Evolutionary conservation across 768 basidiomycete species (phyloP), one percentile per base, ranked within the genome.

Genomic region (Multifurca ochricompacta): DNA sequence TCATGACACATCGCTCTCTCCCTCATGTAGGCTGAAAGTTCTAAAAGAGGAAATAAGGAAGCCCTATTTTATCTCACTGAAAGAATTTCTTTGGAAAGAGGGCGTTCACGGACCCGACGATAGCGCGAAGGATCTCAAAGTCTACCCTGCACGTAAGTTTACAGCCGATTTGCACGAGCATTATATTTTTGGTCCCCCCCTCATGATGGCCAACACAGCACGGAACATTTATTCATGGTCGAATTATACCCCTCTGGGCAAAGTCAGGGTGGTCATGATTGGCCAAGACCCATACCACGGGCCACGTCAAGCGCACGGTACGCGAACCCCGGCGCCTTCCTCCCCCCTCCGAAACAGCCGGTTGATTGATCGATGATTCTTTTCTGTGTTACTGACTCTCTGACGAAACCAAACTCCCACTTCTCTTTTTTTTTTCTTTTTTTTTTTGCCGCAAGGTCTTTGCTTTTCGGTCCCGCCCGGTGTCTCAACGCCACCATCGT

Each of bases 201-300:
- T 25, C 54, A 48, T 18, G 36, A 21, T 35, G 48, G 14, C 21
- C n/a, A 21, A 19, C 48, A 42, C 66, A 85, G 93, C 91, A 13
- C 73, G 76, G 59, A 81, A 95, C 64, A 87, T 96, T 51, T 96
- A 96, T 67, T 77, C 90, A 11, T 97, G 93, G 93, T 89, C 90
- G 3, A 78, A 85, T 68, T 63, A 66, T 52, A 93, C 91, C 27
- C 90, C 91, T 3, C 71, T 96, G 14, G 85, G 87, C 11, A 81
- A 83, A 58, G 81, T 97, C 58, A 84, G 82, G 65, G 87, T 92
- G 25, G 91, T 96, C 45, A 91, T 96, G 54, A 77, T 97, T 50
- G 87, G 87, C 7, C 91, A 92, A 70, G 91, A 93, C 73, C 91
- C 91, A 25, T 93, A 92, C 68, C 87, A 89, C 66, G 78, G 79